Percentiles rank a stretch among this genome's conserved stretches.
These are phyloP conservation scores for Candida silvatica DNA, from an alignment of 805 yeast species.

Conservation along the genomic window DNA sequence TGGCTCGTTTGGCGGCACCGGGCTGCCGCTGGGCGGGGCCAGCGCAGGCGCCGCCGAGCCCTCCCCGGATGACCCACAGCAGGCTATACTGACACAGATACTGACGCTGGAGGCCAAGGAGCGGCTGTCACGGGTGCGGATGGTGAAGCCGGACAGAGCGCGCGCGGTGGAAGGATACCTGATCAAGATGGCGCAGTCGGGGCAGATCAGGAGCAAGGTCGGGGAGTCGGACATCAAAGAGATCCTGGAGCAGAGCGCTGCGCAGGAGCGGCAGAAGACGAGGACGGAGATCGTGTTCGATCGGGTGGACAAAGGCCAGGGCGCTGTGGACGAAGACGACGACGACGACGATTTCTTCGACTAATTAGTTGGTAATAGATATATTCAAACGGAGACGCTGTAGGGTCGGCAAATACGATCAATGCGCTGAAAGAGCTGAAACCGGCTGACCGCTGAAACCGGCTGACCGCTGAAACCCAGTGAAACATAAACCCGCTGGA, in stretches of 20 bases:
- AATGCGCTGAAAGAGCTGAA: too few relatives aligned
- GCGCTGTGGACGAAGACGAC: slow-evolving; percentile 13
- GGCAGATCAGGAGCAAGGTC: slow-evolving; percentile 68
- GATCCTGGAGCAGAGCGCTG: slow-evolving; percentile 73
- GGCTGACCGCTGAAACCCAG: too few relatives aligned
- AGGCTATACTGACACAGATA: slow-evolving; percentile 49
- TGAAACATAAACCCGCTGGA: too few relatives aligned
- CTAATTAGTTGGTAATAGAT: slow-evolving; percentile 19
- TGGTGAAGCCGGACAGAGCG: slow-evolving; percentile 90
- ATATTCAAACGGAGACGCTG: too few relatives aligned
- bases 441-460: too few relatives aligned
- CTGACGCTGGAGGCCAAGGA: slow-evolving; percentile 82
- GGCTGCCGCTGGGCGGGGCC: slow-evolving; percentile 1
- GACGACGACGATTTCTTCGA: slow-evolving; percentile 26
- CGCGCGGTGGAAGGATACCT: slow-evolving; percentile 78
- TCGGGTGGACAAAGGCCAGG: slow-evolving; percentile 22
- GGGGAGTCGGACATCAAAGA: slow-evolving; percentile 76
- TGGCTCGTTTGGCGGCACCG: slow-evolving; percentile 10
- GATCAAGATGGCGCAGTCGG: slow-evolving; percentile 62
- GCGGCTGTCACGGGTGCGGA: slow-evolving; percentile 72
- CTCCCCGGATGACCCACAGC: slow-evolving; percentile 11
- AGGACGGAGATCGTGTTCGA: slow-evolving; percentile 60
- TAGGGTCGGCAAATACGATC: not conserved
- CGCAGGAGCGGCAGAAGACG: slow-evolving; percentile 53
- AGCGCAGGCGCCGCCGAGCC: not conserved